These are phyloP conservation scores for Keqinozyma sinolaborantium DNA, from an alignment of 1,139 yeast species.

Conservation along the genomic window DNA sequence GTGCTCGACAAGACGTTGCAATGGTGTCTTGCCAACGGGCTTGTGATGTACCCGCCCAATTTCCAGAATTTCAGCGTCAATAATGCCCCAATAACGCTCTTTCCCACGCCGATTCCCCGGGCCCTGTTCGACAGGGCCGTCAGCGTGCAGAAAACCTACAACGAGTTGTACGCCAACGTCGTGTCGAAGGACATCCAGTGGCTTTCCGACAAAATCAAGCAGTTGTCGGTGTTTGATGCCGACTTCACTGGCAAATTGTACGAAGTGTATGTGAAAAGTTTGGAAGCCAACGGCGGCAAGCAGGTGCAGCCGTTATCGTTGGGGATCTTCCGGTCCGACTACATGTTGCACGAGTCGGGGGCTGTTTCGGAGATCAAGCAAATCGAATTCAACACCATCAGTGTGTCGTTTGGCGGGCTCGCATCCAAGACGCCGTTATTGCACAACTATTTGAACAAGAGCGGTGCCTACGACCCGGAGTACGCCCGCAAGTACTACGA, in stretches of 20 bases:
- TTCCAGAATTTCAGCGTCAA: constrained; percentile 46
- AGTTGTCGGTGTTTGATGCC: constrained; percentile 57
- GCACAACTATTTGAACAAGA: constrained; percentile 61
- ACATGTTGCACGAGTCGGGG: constrained; percentile 60
- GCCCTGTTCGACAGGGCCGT: constrained; percentile 63
- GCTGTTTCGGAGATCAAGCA: constrained; percentile 61
- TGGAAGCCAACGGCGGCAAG: constrained; percentile 41
- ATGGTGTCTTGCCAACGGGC: constrained; percentile 77
- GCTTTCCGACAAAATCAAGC: constrained; percentile 54
- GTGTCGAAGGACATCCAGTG: constrained; percentile 53
- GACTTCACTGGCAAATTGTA: constrained; percentile 82
- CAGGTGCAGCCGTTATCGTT: constrained; percentile 63
- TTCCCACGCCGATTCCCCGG: constrained; percentile 85
- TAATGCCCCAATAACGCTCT: constrained; percentile 83
- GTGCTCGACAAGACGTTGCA: constrained; percentile 52
- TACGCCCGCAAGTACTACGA: constrained; percentile 39
- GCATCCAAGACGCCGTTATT: constrained; percentile 75
- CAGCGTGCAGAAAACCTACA: constrained; percentile 65
- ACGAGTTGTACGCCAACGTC: constrained; percentile 68
- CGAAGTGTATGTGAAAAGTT: constrained; percentile 51
- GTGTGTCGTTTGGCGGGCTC: constrained; percentile 92
- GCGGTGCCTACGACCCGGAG: constrained; percentile 47
- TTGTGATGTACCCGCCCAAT: constrained; percentile 70
- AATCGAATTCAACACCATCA: constrained; percentile 92
- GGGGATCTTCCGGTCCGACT: constrained; percentile 89